phyloP scores from a whole-genome alignment of 352 stramenopile genomes.

The Globisporangium orthogonon region DNA sequence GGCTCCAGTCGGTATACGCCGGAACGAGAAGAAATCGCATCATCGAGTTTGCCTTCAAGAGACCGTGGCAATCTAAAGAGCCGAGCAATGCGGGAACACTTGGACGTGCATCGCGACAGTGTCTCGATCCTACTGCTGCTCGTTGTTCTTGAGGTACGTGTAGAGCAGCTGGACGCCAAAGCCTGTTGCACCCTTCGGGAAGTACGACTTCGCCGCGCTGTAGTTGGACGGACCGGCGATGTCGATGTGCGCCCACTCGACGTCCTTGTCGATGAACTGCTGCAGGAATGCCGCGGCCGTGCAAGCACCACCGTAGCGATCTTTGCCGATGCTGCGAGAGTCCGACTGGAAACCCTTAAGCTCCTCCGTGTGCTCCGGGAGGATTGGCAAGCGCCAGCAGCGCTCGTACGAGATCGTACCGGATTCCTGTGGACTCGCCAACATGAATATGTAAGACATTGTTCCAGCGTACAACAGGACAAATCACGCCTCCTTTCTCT shows the following conservation, averaged over 20 bases:
- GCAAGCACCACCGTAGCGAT: slow-evolving; percentile 72
- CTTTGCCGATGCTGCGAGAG: slow-evolving; percentile 71
- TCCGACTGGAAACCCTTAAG: slow-evolving; percentile 81
- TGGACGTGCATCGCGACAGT: too few relatives aligned
- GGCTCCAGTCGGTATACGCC: too few relatives aligned
- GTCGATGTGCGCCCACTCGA: slow-evolving; percentile 88
- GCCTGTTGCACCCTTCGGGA: slow-evolving; percentile 78
- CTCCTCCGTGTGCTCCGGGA: slow-evolving; percentile 73
- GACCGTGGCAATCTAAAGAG: too few relatives aligned
- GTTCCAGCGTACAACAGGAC: background rate
- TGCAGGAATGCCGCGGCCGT: slow-evolving; percentile 86
- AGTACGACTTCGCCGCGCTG: slow-evolving; percentile 75
- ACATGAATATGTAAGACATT: background rate
- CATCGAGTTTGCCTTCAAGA: too few relatives aligned
- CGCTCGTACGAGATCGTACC: slow-evolving; percentile 70
- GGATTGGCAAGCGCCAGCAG: slow-evolving; percentile 87
- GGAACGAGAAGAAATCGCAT: too few relatives aligned
- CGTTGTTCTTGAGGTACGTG: slow-evolving; percentile 77
- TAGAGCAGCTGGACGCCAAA: slow-evolving; percentile 87
- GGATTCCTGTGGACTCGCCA: slow-evolving; percentile 20
- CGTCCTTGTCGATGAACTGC: slow-evolving; percentile 83
- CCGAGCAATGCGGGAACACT: too few relatives aligned
- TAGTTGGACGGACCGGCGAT: slow-evolving; percentile 85
- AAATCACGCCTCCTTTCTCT: background rate
- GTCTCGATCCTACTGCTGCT: slow-evolving; percentile 22